A percentile compares a stretch with the other conserved stretches of the same genome.
Conservation (phyloP, 108 stramenopile species). For the Pseudonitzschia delicatissima region DNA sequence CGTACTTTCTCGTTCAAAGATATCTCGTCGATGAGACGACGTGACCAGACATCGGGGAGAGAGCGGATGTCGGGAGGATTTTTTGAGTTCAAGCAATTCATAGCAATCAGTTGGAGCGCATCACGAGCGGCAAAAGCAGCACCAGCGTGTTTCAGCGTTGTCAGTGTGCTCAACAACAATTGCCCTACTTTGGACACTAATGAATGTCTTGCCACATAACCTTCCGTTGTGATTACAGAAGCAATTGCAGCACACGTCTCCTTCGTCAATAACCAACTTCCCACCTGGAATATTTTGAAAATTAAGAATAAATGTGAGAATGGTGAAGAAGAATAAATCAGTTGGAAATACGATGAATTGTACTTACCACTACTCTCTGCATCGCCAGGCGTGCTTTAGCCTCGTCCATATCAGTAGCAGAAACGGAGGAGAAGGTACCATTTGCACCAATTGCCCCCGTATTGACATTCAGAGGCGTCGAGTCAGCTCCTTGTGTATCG, state of each 20-base stretch:
- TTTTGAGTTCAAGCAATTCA: conserved; percentile 14
- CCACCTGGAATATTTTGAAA: conserved; percentile 24
- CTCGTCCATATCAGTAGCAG: conserved; percentile 23
- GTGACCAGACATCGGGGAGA: conserved; percentile 36
- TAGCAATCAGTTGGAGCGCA: conserved; percentile 50
- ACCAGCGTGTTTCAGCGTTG: conserved; percentile 65
- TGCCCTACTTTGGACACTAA: conserved; percentile 32
- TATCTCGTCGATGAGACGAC: conserved; percentile 44
- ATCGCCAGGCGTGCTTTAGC: conserved; percentile 27
- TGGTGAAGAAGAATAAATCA: not conserved
- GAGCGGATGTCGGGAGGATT: not conserved
- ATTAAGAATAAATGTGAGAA: not conserved
- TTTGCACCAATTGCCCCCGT: conserved; percentile 73
- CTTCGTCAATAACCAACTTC: conserved; percentile 66
- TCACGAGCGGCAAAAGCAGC: conserved; percentile 64
- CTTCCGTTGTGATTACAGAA: conserved; percentile 13
- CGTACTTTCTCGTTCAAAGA: conserved; percentile 44
- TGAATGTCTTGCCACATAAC: not conserved
- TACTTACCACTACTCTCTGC: conserved; percentile 54
- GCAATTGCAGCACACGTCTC: conserved; percentile 51
- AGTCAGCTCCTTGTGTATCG: conserved; percentile 1
- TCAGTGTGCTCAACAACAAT: conserved; percentile 50
- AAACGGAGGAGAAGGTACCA: conserved; percentile 48
- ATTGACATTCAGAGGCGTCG: conserved; percentile 56
- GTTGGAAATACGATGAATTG: not conserved